Base-by-base conservation (phyloP, 1,284 basidiomycete genomes). In the Flammula alnicola region DNA sequence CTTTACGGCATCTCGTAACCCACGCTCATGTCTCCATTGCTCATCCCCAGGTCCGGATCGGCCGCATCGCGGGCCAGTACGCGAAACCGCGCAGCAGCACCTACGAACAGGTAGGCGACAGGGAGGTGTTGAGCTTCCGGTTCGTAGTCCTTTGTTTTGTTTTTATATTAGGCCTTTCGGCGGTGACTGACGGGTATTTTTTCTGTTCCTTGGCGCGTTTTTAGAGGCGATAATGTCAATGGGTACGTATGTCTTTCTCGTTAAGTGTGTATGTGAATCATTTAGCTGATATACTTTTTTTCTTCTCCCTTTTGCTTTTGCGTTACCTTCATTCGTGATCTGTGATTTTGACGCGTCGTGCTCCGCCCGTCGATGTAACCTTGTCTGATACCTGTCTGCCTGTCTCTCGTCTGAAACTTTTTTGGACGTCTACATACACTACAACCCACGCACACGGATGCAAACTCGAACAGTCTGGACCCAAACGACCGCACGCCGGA, bases 161-260 rank as follows among this genome's bases (percentile, higher is more conserved):
- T n/a, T n/a, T n/a, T n/a, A n/a, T n/a, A n/a, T n/a, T n/a, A n/a
- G n/a, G n/a, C n/a, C n/a, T 91, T 35, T n/a, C n/a, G n/a, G n/a
- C n/a, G n/a, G n/a, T n/a, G n/a, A n/a, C n/a, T n/a, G n/a, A n/a
- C n/a, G n/a, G 70, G 61, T 59, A 26, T 42, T 33, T 33, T 52
- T 42, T 11, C 19, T 7, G 4, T 36, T 37, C 11, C 39, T 39
- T 22, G n/a, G n/a, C n/a, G n/a, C n/a, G n/a, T n/a, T n/a, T n/a
- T n/a, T 71, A 79, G 93, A 86, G 96, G 97, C 2, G 95, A 99
- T 72, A 98, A 97, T 64, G 89, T 99, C 38, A 98, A 99, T 59
- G 93, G 95, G 76, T 88, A 60, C 46, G 76, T 65, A 62, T 66
- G 17, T 52, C 67, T 27, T 6, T 10, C 38, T 49, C 46, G 37